Evolutionary conservation across 495 filamentous ascomycete genomes (phyloP).

Genomic region (Hyphodiscus hymeniophilus): DNA sequence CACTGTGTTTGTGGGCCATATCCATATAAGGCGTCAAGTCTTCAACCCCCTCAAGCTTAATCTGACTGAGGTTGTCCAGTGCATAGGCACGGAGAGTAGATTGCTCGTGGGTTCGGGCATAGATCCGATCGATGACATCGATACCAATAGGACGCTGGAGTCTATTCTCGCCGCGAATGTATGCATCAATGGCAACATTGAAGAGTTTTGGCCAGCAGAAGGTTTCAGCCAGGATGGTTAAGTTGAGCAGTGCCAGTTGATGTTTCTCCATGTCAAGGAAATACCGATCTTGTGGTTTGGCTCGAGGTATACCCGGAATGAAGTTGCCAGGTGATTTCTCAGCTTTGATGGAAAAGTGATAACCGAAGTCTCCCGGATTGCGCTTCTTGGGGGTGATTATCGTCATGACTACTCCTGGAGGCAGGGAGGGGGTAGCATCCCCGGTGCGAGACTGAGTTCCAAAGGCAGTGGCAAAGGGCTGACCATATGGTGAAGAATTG

Average conservation of each 20-base stretch:
- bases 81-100: constrained; percentile 5
- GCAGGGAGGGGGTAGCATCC: not conserved
- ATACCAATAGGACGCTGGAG: constrained; percentile 1
- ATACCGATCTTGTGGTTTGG: not conserved
- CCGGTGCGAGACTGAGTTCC: not conserved
- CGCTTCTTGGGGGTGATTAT: not conserved
- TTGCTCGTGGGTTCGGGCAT: not conserved
- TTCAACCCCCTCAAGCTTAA: no score
- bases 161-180: constrained; percentile 6
- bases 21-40: no score
- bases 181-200: constrained; percentile 14
- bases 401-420: not conserved
- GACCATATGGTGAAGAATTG: not conserved
- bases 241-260: constrained; percentile 11
- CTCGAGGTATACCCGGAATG: not conserved
- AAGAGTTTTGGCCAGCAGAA: constrained; percentile 13
- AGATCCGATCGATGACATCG: constrained; percentile 7
- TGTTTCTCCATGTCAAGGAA: not conserved
- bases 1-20: no score
- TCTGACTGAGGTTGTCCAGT: constrained; percentile 1
- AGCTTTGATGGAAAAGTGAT: not conserved
- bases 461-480: not conserved
- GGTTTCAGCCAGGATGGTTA: constrained; percentile 17
- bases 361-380: not conserved
- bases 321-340: not conserved